Percentiles rank a stretch among this genome's conserved stretches.
Evolutionary conservation across 768 basidiomycete genomes (phyloP).

Genomic region (Suillus discolor): DNA sequence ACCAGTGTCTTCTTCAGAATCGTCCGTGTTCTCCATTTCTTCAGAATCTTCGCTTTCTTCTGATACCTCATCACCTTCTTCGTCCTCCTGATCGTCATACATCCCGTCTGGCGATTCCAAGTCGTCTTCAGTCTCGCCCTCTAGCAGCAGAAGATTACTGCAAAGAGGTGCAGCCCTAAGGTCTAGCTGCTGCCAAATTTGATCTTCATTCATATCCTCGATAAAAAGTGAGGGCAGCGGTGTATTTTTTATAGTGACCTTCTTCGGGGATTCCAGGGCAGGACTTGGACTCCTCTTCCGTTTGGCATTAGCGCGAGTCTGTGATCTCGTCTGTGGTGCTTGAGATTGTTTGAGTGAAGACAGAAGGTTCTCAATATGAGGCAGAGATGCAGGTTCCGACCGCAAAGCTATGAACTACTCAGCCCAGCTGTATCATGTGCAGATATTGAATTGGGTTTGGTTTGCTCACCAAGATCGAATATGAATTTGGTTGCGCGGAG

Average conservation of each 20-base stretch:
- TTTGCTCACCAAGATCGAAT: slow-evolving; percentile 70
- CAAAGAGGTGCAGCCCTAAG: slow-evolving; percentile 73
- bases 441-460: slow-evolving; percentile 9
- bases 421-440: slow-evolving; percentile 4
- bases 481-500: slow-evolving; percentile 71
- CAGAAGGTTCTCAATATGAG: slow-evolving; percentile 67
- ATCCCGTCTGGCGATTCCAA: slow-evolving; percentile 20
- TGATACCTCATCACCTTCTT: slow-evolving; percentile 34
- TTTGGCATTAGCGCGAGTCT: slow-evolving; percentile 43
- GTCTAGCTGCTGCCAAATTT: slow-evolving; percentile 95
- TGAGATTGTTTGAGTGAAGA: slow-evolving; percentile 64
- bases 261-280: slow-evolving; percentile 34
- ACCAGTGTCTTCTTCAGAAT: slow-evolving; percentile 30
- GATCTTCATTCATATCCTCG: slow-evolving; percentile 80
- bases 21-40: slow-evolving; percentile 30
- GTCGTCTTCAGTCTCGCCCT: slow-evolving; percentile 45
- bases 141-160: slow-evolving; percentile 67
- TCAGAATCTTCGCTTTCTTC: slow-evolving; percentile 28
- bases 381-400: slow-evolving; percentile 65
- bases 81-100: slow-evolving; percentile 34
- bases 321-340: slow-evolving; percentile 77
- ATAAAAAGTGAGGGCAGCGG: slow-evolving; percentile 76
- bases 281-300: slow-evolving; percentile 45
- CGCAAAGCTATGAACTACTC: slow-evolving; percentile 51
- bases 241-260: slow-evolving; percentile 51